Evolutionary conservation across 2,329 filamentous ascomycete genomes (phyloP).

Genomic region (Penicillium occitanis): DNA sequence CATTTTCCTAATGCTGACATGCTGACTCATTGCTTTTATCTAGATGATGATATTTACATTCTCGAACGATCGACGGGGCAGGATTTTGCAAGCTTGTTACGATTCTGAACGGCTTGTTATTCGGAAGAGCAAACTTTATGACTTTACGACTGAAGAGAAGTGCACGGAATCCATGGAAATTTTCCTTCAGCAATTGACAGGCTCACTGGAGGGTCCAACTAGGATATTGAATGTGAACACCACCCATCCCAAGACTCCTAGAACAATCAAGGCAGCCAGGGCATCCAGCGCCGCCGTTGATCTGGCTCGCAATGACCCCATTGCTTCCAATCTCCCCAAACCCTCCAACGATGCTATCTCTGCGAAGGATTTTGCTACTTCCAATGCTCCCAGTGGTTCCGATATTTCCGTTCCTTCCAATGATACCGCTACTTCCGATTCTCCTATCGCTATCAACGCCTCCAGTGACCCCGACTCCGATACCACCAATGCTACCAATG

Average conservation of each 20-base stretch:
- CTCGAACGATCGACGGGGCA: neutral
- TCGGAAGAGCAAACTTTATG: neutral
- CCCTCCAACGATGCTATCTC: neutral
- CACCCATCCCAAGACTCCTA: neutral
- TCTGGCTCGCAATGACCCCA: neutral
- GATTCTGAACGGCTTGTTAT: neutral
- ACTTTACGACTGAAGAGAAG: neutral
- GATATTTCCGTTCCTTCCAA: neutral
- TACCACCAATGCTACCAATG: neutral
- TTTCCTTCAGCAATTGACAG: neutral
- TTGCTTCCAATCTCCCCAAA: neutral
- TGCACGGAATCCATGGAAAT: neutral
- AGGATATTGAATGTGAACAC: neutral
- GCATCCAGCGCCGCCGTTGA: neutral
- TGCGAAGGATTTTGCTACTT: neutral
- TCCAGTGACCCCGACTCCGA: neutral
- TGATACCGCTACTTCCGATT: neutral
- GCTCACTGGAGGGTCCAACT: neutral
- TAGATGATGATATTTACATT: neutral
- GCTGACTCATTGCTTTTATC: neutral
- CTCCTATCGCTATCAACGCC: neutral
- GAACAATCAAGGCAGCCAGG: neutral
- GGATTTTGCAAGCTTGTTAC: neutral
- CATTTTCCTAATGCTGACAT: neutral
- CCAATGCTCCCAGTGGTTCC: neutral